Evolutionary conservation across 148 eudicot species (phyloP).

Genomic region (Cornus florida): DNA sequence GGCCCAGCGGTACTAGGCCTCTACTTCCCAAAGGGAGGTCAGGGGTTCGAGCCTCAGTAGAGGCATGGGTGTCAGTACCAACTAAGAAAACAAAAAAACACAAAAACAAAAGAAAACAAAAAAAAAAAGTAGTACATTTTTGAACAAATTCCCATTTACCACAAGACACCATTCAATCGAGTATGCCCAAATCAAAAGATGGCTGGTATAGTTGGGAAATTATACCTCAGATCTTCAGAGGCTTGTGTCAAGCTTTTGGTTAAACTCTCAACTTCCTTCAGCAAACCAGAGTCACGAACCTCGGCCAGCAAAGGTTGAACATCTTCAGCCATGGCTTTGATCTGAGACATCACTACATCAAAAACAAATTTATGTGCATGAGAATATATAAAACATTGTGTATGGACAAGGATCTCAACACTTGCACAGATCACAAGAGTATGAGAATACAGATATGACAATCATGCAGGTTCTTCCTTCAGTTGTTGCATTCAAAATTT

Average conservation of each 20-base stretch:
- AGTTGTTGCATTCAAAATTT: not conserved
- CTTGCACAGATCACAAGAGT: not conserved
- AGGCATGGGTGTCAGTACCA: too few species aligned
- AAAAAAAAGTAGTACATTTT: too few species aligned
- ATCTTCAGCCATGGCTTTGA: slow-evolving; percentile 92
- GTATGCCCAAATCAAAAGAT: not conserved
- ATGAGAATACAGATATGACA: not conserved
- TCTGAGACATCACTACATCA: slow-evolving; percentile 79
- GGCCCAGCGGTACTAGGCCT: too few species aligned
- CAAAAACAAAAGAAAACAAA: too few species aligned
- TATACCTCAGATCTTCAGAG: slow-evolving; percentile 79
- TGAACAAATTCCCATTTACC: too few species aligned
- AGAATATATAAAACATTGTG: slow-evolving; percentile 21
- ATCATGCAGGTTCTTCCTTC: not conserved
- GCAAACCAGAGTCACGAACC: slow-evolving; percentile 83
- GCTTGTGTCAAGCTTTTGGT: slow-evolving; percentile 86
- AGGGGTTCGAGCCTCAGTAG: too few species aligned
- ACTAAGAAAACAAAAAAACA: too few species aligned
- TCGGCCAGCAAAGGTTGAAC: slow-evolving; percentile 86
- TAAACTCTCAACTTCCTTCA: slow-evolving; percentile 84
- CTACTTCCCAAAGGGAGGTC: too few species aligned
- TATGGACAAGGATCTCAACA: not conserved
- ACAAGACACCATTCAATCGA: too few species aligned
- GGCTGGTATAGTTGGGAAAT: not conserved
- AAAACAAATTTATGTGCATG: slow-evolving; percentile 37